These are phyloP conservation scores for Sarocladiaceae sp. DNA, from an alignment of 2,329 filamentous ascomycete genomes.

Conservation along the genomic window DNA sequence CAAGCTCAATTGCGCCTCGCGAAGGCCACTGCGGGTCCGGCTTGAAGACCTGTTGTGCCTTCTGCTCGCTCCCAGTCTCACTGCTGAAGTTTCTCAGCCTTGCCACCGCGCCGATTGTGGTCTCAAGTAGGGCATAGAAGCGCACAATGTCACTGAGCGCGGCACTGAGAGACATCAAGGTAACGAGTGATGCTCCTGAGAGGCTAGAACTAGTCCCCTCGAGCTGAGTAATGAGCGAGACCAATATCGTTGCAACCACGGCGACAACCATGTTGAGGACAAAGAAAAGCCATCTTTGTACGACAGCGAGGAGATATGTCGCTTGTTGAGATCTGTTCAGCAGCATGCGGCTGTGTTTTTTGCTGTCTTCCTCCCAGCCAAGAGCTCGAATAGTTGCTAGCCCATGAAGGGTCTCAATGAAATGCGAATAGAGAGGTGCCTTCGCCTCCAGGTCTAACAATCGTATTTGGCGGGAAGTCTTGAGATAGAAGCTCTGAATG, in stretches of 20 bases:
- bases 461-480: conserved; percentile 48
- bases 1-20: conserved; percentile 77
- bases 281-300: conserved; percentile 20
- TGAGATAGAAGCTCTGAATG: conserved; percentile 33
- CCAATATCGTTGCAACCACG: conserved; percentile 15
- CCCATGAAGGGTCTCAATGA: conserved; percentile 42
- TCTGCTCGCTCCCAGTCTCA: conserved; percentile 12
- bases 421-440: conserved; percentile 44
- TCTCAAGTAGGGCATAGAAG: conserved; percentile 26
- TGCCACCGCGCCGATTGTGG: conserved; percentile 21
- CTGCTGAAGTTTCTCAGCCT: conserved; percentile 17
- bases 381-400: conserved; percentile 46
- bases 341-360: conserved; percentile 23
- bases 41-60: conserved; percentile 44
- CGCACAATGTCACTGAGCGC: conserved; percentile 24
- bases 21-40: conserved; percentile 70
- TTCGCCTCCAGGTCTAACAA: conserved; percentile 48
- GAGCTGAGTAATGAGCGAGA: conserved; percentile 16
- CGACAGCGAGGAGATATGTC: conserved; percentile 36
- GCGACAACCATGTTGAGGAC: conserved; percentile 20
- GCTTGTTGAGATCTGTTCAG: conserved; percentile 41
- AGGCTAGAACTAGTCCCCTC: conserved; percentile 14
- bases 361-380: conserved; percentile 31
- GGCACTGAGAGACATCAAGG: conserved; percentile 25
- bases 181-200: conserved; percentile 21